Evolutionary conservation across 176 grass and related monocot species (phyloP).

Genomic region (Hsuehochloa calcarea): DNA sequence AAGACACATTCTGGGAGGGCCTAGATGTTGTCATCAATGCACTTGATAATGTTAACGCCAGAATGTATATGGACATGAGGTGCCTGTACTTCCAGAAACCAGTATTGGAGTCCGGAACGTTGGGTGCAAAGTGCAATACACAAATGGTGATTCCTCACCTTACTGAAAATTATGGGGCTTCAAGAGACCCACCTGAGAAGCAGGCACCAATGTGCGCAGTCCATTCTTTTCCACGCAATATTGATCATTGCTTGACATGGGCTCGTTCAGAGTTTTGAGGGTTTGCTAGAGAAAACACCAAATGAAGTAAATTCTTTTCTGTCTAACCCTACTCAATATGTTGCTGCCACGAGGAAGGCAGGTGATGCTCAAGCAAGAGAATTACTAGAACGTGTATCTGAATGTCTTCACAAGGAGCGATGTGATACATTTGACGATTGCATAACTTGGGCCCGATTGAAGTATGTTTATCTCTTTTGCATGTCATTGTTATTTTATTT

Average conservation of each 20-base stretch:
- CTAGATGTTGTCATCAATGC: conserved; percentile 72
- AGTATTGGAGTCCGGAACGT: conserved; percentile 68
- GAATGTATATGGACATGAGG: conserved; percentile 78
- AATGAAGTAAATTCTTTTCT: conserved; percentile 64
- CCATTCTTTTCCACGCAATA: conserved; percentile 68
- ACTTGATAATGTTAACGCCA: conserved; percentile 69
- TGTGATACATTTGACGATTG: no score
- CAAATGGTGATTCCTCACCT: conserved; percentile 78
- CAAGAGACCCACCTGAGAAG: conserved; percentile 59
- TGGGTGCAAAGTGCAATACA: conserved; percentile 72
- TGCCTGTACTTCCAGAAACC: conserved; percentile 82
- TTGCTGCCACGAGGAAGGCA: no score
- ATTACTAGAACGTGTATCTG: no score
- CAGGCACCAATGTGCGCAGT: conserved; percentile 70
- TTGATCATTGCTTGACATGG: conserved; percentile 77
- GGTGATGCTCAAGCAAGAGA: no score
- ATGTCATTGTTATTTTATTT: no score
- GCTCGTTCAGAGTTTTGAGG: conserved; percentile 61
- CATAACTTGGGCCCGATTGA: no score
- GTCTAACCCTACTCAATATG: no score
- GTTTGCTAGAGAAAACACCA: conserved; percentile 64
- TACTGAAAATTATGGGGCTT: conserved; percentile 70
- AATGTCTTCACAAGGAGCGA: no score
- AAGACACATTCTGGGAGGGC: conserved; percentile 65
- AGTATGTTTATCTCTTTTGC: no score